Conservation (phyloP, 1,139 yeast species). For the Taphrina wiesneri region DNA sequence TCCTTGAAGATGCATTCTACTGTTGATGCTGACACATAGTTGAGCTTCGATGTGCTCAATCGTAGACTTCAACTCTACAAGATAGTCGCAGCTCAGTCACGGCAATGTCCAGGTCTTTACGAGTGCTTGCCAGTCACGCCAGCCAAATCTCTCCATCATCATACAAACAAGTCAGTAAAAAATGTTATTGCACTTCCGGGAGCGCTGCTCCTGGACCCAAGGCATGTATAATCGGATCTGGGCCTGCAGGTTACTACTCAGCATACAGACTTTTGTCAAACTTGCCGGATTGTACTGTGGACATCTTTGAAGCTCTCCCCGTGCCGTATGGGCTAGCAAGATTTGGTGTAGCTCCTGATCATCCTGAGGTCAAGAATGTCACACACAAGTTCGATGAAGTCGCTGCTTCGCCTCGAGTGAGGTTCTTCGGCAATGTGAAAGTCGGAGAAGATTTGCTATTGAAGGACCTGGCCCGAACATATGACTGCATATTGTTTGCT, state of each 20-base stretch:
- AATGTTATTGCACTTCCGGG: no score
- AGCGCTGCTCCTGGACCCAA: background rate
- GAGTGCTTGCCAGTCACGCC: background rate
- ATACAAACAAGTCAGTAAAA: no score
- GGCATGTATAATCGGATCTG: slow-evolving; percentile 77
- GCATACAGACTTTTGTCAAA: slow-evolving; percentile 70
- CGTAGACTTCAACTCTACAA: no score
- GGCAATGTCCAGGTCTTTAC: no score
- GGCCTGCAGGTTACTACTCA: slow-evolving; percentile 95
- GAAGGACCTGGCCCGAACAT: slow-evolving; percentile 54
- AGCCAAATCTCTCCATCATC: no score
- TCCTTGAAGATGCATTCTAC: no score
- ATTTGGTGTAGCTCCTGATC: slow-evolving; percentile 99
- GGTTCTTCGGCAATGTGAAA: slow-evolving; percentile 73
- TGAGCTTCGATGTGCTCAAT: no score
- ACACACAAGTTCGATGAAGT: slow-evolving; percentile 69
- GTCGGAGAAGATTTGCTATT: slow-evolving; percentile 58
- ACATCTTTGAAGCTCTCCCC: slow-evolving; percentile 73
- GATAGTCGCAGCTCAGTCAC: no score
- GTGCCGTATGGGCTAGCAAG: slow-evolving; percentile 89
- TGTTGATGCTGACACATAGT: no score
- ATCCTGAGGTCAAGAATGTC: slow-evolving; percentile 88
- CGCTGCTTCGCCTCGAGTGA: slow-evolving; percentile 54
- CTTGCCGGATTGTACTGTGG: slow-evolving; percentile 46
- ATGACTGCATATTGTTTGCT: slow-evolving; percentile 73